These are phyloP conservation scores for Helichrysum umbraculigerum DNA, from an alignment of 129 eudicot species.

Conservation along the genomic window DNA sequence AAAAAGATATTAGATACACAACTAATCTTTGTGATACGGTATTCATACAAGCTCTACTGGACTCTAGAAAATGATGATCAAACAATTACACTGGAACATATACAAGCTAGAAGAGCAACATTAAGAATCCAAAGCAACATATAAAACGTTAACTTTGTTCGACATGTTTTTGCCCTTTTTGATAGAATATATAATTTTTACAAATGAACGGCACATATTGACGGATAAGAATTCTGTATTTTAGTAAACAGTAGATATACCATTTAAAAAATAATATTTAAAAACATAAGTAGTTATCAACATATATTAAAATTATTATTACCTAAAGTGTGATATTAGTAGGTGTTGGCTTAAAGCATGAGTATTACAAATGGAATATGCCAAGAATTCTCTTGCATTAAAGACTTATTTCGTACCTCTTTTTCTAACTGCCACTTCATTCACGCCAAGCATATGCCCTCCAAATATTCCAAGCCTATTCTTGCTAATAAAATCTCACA, in stretches of 20 bases:
- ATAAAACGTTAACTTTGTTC: not conserved
- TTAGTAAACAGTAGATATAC: not conserved
- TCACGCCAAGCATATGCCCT: constrained; percentile 92
- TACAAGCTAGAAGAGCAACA: not conserved
- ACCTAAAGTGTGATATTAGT: constrained; percentile 18
- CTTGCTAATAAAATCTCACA: constrained; percentile 39
- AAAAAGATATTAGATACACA: too few species aligned
- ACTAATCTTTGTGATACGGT: too few species aligned
- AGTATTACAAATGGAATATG: constrained; percentile 59
- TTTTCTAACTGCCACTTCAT: constrained; percentile 60
- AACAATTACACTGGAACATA: too few species aligned
- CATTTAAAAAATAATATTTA: not conserved
- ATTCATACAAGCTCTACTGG: not conserved
- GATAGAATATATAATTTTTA: not conserved
- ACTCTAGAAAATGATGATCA: not conserved
- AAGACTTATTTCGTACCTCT: constrained; percentile 41
- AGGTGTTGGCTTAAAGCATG: constrained; percentile 33
- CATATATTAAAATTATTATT: constrained; percentile 7
- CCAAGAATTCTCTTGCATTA: constrained; percentile 49
- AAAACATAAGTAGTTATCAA: not conserved
- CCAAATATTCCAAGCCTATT: constrained; percentile 59
- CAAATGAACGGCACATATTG: constrained; percentile 3
- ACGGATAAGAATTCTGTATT: not conserved
- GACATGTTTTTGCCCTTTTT: not conserved
- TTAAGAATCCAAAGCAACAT: not conserved